Percentiles rank a stretch among this genome's conserved stretches.
These are phyloP conservation scores for Lichtheimia corymbifera DNA, from an alignment of 371 early-diverging fungal genomes.

Conservation along the genomic window DNA sequence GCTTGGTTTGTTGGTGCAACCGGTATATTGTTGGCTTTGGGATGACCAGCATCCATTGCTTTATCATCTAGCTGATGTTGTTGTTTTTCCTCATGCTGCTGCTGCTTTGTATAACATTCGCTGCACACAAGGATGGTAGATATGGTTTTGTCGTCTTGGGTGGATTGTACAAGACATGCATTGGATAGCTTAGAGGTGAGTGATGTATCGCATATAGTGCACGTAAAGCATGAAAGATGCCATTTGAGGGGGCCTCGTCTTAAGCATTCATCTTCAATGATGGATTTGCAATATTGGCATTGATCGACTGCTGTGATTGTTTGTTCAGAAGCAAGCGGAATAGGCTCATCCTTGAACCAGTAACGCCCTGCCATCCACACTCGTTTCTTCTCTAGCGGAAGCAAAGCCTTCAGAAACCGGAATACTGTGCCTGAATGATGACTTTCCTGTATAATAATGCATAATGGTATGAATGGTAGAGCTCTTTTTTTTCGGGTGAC, in stretches of 20 bases:
- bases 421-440: constrained; percentile 41
- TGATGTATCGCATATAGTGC: constrained; percentile 56
- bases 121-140: constrained; percentile 38
- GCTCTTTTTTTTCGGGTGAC: constrained; percentile 2
- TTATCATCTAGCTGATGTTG: background rate
- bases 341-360: constrained; percentile 39
- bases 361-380: constrained; percentile 48
- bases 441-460: constrained; percentile 25
- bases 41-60: background rate
- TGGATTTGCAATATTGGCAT: constrained; percentile 65
- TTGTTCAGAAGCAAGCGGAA: constrained; percentile 5
- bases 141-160: constrained; percentile 29
- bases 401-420: constrained; percentile 57
- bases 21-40: background rate
- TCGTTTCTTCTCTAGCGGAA: constrained; percentile 57
- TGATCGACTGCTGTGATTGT: constrained; percentile 54
- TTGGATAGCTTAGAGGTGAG: constrained; percentile 49
- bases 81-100: background rate
- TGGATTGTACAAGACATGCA: constrained; percentile 42
- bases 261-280: constrained; percentile 84
- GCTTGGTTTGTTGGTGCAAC: too few relatives aligned
- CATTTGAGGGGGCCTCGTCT: constrained; percentile 61
- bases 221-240: constrained; percentile 77
- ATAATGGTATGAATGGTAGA: background rate
- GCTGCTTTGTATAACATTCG: constrained; percentile 23